Evolutionary conservation across 1,284 basidiomycete species (phyloP).

Genomic region (Entoloma clypeatum): DNA sequence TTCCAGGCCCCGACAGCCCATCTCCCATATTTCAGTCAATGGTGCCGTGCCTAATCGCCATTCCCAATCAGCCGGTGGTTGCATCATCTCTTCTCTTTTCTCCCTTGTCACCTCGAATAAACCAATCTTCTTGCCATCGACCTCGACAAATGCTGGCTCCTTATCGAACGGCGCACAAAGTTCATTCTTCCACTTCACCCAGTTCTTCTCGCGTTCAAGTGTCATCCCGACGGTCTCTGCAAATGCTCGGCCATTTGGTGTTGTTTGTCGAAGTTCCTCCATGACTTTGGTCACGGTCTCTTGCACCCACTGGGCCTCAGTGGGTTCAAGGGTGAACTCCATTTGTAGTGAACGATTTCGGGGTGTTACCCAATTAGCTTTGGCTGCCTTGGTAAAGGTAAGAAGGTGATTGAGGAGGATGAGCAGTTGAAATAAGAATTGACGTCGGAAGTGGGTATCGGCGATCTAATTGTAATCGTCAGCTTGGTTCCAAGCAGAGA

Average conservation of each 20-base stretch:
- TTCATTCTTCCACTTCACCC: conserved; percentile 84
- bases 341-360: conserved; percentile 74
- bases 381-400: conserved; percentile 68
- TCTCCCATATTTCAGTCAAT: conserved; percentile 75
- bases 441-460: conserved; percentile 87
- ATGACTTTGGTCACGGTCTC: conserved; percentile 60
- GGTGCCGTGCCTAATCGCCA: conserved; percentile 61
- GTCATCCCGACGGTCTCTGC: conserved; percentile 67
- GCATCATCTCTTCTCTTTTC: conserved; percentile 47
- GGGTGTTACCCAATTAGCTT: conserved; percentile 54
- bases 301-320: conserved; percentile 71
- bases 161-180: conserved; percentile 74
- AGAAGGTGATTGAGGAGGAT: conserved; percentile 81
- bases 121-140: conserved; percentile 47
- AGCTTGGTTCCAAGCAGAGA: background rate
- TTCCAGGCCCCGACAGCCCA: conserved; percentile 62
- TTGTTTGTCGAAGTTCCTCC: conserved; percentile 70
- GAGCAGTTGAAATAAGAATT: conserved; percentile 83
- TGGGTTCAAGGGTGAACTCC: conserved; percentile 68
- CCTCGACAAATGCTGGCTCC: conserved; percentile 50
- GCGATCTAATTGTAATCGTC: conserved; percentile 54
- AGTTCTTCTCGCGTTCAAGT: conserved; percentile 78
- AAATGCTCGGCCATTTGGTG: conserved; percentile 71
- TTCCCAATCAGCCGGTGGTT: conserved; percentile 54
- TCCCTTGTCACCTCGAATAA: conserved; percentile 59